phyloP scores from a whole-genome alignment of 345 rosid species.

The Arabis hirsuta region DNA sequence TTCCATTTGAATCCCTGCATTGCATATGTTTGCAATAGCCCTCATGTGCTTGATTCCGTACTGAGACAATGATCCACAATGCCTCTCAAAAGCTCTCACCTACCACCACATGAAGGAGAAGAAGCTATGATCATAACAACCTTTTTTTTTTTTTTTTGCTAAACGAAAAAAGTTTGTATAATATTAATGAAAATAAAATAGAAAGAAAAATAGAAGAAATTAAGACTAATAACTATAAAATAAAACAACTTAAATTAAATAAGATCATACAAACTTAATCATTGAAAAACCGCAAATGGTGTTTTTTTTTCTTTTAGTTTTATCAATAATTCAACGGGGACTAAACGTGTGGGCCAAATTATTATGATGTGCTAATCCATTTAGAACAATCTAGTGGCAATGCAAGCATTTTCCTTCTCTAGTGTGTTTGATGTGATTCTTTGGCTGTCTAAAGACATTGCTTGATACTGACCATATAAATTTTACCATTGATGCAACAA shows the following conservation, averaged over 20 bases:
- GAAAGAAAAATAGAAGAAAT: no score
- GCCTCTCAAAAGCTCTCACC: constrained; percentile 84
- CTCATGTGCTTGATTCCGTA: constrained; percentile 97
- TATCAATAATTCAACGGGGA: no score
- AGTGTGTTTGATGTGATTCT: not conserved
- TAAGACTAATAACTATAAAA: no score
- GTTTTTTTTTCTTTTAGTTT: no score
- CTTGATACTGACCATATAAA: not conserved
- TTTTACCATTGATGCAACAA: not conserved
- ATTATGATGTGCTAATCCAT: not conserved
- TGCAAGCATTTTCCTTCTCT: not conserved
- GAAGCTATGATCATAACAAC: constrained; percentile 14
- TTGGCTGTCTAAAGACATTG: not conserved
- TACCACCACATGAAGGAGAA: constrained; percentile 37
- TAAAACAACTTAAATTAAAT: no score
- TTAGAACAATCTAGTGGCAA: no score
- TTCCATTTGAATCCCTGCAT: constrained; percentile 59
- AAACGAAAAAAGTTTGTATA: no score
- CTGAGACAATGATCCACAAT: constrained; percentile 85
- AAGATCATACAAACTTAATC: no score
- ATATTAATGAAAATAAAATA: no score
- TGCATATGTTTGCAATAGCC: constrained; percentile 85
- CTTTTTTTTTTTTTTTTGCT: no score
- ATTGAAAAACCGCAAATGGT: no score
- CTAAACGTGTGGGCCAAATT: no score